A percentile compares a stretch with the other conserved stretches of the same genome.
Evolutionary conservation across 768 basidiomycete genomes (phyloP).

Genomic region (Kondoa malvinella): DNA sequence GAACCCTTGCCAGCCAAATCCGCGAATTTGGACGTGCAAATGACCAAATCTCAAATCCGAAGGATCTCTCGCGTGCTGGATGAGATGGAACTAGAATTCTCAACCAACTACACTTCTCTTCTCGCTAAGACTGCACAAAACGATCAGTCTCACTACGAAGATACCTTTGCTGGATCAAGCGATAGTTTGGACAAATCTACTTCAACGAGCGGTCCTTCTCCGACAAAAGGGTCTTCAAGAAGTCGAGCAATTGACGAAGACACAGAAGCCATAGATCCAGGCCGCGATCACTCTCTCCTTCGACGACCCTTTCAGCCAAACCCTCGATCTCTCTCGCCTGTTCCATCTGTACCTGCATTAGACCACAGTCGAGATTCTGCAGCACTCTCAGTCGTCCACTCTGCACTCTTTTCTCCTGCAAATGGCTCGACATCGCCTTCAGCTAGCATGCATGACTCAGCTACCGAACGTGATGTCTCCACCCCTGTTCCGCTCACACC

Average conservation of each 20-base stretch:
- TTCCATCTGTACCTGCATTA: neutral
- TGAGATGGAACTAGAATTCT: slow-evolving; percentile 19
- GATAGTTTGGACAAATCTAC: neutral
- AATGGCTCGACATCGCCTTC: too few relatives aligned
- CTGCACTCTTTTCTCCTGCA: neutral
- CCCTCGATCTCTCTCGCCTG: neutral
- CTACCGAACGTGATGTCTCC: neutral
- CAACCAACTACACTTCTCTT: slow-evolving; percentile 1
- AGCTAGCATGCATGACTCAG: neutral
- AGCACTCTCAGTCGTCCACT: neutral
- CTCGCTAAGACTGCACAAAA: neutral
- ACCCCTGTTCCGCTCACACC: neutral
- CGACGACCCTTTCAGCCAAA: neutral
- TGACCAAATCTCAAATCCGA: slow-evolving; percentile 19
- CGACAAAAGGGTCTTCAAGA: neutral
- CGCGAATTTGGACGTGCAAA: neutral
- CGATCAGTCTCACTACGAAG: neutral
- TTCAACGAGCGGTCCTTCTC: neutral
- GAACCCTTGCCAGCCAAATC: neutral
- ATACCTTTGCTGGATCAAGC: neutral
- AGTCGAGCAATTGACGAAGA: neutral
- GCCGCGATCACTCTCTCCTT: neutral
- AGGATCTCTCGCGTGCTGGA: slow-evolving; percentile 23
- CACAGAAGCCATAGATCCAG: neutral
- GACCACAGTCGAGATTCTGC: neutral